A percentile compares a stretch with the other conserved stretches of the same genome.
Evolutionary conservation across 345 rosid genomes (phyloP).

Genomic region (Eucalyptus regnans): DNA sequence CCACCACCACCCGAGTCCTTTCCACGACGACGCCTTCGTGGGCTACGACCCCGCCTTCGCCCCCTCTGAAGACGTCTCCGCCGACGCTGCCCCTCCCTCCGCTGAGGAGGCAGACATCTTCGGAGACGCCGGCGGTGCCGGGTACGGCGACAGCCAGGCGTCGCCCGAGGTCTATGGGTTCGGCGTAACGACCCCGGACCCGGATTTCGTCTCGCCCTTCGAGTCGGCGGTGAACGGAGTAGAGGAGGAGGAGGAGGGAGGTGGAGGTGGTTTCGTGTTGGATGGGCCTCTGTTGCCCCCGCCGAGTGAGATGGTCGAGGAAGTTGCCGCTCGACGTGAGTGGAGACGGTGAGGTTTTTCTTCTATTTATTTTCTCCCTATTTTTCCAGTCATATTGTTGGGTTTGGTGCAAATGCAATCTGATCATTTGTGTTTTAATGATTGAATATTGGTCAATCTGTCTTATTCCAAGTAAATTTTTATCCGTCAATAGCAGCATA

Average conservation of each 20-base stretch:
- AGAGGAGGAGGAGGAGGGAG: not conserved
- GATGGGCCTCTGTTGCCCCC: constrained; percentile 49
- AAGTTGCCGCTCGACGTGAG: constrained; percentile 53
- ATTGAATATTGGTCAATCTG: not conserved
- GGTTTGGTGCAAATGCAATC: not conserved
- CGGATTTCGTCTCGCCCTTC: constrained; percentile 30
- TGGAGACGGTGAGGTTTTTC: constrained; percentile 60
- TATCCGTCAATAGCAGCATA: not conserved
- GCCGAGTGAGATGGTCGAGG: constrained; percentile 61
- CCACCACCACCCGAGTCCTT: not conserved
- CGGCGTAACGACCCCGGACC: constrained; percentile 18
- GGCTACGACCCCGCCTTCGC: constrained; percentile 7
- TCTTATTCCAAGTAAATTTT: not conserved
- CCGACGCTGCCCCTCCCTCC: constrained; percentile 1
- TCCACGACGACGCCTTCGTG: not conserved
- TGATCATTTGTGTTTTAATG: not conserved
- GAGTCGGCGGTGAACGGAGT: constrained; percentile 1
- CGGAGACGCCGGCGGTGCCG: not conserved
- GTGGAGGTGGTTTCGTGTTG: constrained; percentile 17
- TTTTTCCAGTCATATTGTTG: not conserved
- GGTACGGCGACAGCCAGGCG: constrained; percentile 9
- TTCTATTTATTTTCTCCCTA: not conserved
- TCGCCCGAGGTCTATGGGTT: constrained; percentile 37
- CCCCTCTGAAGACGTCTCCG: constrained; percentile 14
- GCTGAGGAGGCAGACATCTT: not conserved